phyloP scores from a whole-genome alignment of 305 asterid species.

The Fraxinus angustifolia region DNA sequence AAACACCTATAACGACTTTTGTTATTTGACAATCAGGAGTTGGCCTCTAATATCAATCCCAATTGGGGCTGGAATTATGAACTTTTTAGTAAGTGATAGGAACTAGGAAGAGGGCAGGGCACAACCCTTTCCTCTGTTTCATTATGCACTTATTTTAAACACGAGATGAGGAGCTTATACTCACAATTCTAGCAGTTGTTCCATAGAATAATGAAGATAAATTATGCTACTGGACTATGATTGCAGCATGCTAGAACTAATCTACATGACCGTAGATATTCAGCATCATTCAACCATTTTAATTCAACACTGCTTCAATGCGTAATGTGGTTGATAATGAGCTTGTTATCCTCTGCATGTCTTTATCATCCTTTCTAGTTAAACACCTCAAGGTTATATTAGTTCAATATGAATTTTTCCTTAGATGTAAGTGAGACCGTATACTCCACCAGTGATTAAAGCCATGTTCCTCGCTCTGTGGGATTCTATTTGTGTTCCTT shows the following conservation, averaged over 20 bases:
- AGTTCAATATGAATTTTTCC: constrained; percentile 1
- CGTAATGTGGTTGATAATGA: constrained; percentile 3
- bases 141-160: not conserved
- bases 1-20: not conserved
- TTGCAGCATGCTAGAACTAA: not conserved
- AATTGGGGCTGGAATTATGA: not conserved
- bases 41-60: not conserved
- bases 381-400: not conserved
- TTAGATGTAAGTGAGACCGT: not conserved
- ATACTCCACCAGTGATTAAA: not conserved
- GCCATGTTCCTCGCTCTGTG: not conserved
- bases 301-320: not conserved
- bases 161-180: not conserved
- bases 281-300: not conserved
- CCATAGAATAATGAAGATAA: not conserved
- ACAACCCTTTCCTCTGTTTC: not conserved
- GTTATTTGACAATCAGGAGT: not conserved
- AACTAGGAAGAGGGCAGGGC: not conserved
- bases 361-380: not conserved
- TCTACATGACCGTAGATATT: not conserved
- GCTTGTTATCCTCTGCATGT: not conserved
- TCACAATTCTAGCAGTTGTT: not conserved
- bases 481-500: not conserved
- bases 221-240: not conserved
- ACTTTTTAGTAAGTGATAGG: not conserved